A percentile compares a stretch with the other conserved stretches of the same genome.
Evolutionary conservation across 1,284 basidiomycete genomes (phyloP).

Genomic region (Paramarasmius palmivorus): DNA sequence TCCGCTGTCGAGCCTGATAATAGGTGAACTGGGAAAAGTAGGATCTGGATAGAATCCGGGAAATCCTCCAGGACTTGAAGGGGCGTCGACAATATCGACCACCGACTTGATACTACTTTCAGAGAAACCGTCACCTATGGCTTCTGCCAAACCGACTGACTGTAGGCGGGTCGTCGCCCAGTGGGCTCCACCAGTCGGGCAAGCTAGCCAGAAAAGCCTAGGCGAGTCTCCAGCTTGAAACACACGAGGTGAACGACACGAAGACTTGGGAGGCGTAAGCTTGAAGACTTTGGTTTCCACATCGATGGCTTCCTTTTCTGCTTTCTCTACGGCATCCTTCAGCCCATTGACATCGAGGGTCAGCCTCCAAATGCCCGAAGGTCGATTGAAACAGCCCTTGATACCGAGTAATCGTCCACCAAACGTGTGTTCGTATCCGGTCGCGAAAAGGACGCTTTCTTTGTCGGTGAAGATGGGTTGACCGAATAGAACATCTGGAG

Average conservation of each 20-base stretch:
- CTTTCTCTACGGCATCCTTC: constrained; percentile 2
- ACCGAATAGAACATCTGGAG: constrained; percentile 27
- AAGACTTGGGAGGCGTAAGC: constrained; percentile 41
- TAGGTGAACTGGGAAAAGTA: constrained; percentile 44
- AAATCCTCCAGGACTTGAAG: constrained; percentile 36
- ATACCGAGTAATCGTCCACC: constrained; percentile 64
- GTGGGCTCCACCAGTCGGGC: constrained; percentile 59
- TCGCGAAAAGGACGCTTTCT: constrained; percentile 49
- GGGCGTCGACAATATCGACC: constrained; percentile 14
- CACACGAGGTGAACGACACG: constrained; percentile 61
- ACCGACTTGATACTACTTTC: background rate
- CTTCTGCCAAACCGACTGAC: constrained; percentile 32
- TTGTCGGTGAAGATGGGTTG: constrained; percentile 53
- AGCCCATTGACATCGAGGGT: constrained; percentile 17
- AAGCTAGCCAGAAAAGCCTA: constrained; percentile 56
- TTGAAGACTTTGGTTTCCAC: constrained; percentile 27
- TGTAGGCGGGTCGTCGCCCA: constrained; percentile 56
- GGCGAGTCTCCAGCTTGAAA: constrained; percentile 24
- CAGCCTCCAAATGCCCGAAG: constrained; percentile 57
- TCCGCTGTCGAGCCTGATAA: constrained; percentile 32
- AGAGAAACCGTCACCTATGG: background rate
- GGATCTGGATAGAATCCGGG: constrained; percentile 65
- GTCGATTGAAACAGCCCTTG: constrained; percentile 64
- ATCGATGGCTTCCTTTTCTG: constrained; percentile 3
- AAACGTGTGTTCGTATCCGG: constrained; percentile 57